Percentiles rank a stretch among this genome's conserved stretches.
phyloP scores from a whole-genome alignment of 1,139 yeast species.

The Fermentozyma sake region DNA sequence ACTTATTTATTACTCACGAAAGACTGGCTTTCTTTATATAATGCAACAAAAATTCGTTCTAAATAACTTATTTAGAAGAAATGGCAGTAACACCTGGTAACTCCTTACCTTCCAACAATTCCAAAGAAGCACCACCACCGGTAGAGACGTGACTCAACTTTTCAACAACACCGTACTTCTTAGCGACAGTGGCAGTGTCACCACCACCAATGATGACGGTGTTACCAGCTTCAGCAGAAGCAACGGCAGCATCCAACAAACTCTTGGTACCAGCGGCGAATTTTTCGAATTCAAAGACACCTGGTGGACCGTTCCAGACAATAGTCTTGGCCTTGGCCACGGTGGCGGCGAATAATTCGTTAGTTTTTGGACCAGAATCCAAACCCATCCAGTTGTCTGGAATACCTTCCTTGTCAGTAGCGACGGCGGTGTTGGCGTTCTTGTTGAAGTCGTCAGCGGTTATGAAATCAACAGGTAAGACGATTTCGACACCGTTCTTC shows the following conservation, averaged over 20 bases:
- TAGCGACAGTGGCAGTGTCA: slow-evolving; percentile 98
- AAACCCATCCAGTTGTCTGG: slow-evolving; percentile 94
- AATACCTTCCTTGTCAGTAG: slow-evolving; percentile 83
- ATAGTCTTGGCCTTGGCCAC: slow-evolving; percentile 92
- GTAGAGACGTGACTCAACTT: slow-evolving; percentile 96
- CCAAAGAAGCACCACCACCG: slow-evolving; percentile 99
- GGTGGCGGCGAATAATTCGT: slow-evolving; percentile 68
- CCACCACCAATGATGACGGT: slow-evolving; percentile 99
- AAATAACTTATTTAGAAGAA: slow-evolving; percentile 53
- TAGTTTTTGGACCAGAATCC: slow-evolving; percentile 88
- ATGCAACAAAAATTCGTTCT: too few relatives aligned
- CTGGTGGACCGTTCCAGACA: slow-evolving; percentile 99
- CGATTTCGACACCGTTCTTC: slow-evolving; percentile 86
- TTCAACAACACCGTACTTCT: slow-evolving; percentile 92
- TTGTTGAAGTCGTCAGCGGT: slow-evolving; percentile 90
- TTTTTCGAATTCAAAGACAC: slow-evolving; percentile 93
- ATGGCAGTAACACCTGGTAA: slow-evolving; percentile 95
- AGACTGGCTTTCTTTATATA: too few relatives aligned
- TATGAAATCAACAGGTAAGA: slow-evolving; percentile 89
- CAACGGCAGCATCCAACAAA: slow-evolving; percentile 80
- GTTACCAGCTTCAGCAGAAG: slow-evolving; percentile 82
- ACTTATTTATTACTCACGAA: too few relatives aligned
- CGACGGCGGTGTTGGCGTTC: slow-evolving; percentile 78
- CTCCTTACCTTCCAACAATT: slow-evolving; percentile 95
- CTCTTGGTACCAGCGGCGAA: slow-evolving; percentile 89